These are phyloP conservation scores for Trichoderma pleuroti DNA, from an alignment of 2,329 filamentous ascomycete genomes.

Conservation along the genomic window DNA sequence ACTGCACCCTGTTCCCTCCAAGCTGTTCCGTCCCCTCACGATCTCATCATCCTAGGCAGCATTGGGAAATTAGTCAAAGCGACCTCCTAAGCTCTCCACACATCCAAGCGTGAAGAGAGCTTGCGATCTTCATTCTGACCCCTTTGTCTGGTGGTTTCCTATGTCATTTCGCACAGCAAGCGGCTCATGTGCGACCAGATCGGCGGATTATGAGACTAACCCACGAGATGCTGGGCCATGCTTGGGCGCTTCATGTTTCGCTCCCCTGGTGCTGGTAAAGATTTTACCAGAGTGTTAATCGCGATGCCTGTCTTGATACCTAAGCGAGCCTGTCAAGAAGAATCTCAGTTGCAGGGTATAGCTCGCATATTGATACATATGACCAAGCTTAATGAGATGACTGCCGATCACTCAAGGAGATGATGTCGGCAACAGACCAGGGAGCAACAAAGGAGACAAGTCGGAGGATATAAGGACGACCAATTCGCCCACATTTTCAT, in stretches of 20 bases:
- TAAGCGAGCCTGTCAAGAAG: constrained; percentile 4
- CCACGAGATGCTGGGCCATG: background rate
- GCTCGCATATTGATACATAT: background rate
- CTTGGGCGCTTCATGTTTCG: background rate
- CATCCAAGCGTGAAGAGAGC: background rate
- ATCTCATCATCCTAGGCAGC: background rate
- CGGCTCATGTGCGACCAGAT: constrained; percentile 11
- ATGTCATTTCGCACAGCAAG: background rate
- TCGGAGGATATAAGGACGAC: constrained; percentile 13
- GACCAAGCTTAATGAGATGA: background rate
- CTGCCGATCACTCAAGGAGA: background rate
- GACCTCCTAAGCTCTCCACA: background rate
- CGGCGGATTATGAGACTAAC: constrained; percentile 6
- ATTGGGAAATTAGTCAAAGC: background rate
- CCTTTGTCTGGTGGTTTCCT: background rate
- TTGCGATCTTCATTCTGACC: constrained; percentile 7
- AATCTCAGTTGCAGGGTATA: background rate
- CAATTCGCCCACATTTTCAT: background rate
- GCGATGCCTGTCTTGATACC: background rate
- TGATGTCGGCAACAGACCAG: background rate
- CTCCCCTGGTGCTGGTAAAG: background rate
- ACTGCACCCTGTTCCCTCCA: background rate
- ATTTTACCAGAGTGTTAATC: background rate
- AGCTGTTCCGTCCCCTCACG: background rate
- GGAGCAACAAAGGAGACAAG: background rate